phyloP scores from a whole-genome alignment of 192 early-diverging fungal species.

The Blastocladiella britannica region DNA sequence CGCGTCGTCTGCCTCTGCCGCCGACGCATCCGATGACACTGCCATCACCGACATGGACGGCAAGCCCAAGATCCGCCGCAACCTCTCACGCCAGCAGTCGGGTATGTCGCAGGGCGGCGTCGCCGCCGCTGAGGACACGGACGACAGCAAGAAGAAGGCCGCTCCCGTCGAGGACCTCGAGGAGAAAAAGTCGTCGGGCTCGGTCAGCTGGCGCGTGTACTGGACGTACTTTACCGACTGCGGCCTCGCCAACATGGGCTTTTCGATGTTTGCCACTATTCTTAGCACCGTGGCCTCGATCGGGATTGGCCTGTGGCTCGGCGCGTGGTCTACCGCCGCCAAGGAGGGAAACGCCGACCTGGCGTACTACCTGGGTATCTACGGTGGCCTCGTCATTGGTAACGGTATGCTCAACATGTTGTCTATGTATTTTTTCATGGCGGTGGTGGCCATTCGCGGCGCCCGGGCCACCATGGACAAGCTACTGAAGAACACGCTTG shows the following conservation, averaged over 20 bases:
- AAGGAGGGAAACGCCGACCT: not conserved
- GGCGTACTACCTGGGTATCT: not conserved
- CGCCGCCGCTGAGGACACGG: not conserved
- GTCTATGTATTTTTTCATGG: conserved; percentile 19
- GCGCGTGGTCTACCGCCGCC: not conserved
- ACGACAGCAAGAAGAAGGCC: too few species aligned
- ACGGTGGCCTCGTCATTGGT: not conserved
- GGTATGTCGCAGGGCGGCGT: too few species aligned
- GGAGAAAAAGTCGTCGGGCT: not conserved
- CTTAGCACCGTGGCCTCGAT: not conserved
- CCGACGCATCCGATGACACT: too few species aligned
- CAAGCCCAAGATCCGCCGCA: not conserved
- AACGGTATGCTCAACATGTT: conserved; percentile 15
- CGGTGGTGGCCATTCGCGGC: conserved; percentile 17
- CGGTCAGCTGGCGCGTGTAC: not conserved
- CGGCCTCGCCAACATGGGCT: not conserved
- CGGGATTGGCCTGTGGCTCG: not conserved
- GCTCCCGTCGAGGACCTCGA: not conserved
- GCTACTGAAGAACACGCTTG: not conserved
- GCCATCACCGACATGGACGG: not conserved
- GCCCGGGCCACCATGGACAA: not conserved
- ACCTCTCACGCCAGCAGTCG: not conserved
- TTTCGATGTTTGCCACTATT: not conserved
- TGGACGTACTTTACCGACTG: not conserved
- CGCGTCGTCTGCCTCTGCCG: too few species aligned